phyloP scores from a whole-genome alignment of 306 rosid species.

The Malus sieversii region DNA sequence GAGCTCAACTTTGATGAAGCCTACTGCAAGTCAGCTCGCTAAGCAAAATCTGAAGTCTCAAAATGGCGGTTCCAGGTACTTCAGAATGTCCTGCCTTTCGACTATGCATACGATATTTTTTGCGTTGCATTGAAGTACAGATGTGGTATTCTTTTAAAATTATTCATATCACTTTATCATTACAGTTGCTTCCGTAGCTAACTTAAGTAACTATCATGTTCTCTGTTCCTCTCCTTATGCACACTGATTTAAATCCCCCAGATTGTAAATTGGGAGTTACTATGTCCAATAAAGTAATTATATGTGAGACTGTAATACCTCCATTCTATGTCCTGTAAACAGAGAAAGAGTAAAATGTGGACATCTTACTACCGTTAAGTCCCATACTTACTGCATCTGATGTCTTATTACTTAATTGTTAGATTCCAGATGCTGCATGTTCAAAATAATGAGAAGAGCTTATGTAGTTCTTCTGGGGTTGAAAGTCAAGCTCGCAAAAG shows the following conservation, averaged over 20 bases:
- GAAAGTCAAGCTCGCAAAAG: constrained; percentile 86
- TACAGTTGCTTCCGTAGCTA: not conserved
- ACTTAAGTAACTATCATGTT: not conserved
- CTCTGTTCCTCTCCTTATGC: not conserved
- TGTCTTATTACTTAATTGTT: constrained; percentile 12
- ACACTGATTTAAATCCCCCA: not conserved
- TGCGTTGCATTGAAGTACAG: not conserved
- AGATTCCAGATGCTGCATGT: constrained; percentile 54
- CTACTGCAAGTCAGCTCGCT: constrained; percentile 94
- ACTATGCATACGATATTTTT: not conserved
- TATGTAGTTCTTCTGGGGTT: constrained; percentile 39
- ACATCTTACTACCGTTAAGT: not conserved
- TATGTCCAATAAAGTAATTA: not conserved
- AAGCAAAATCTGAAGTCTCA: constrained; percentile 50
- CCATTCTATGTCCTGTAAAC: constrained; percentile 5
- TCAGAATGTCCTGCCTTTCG: constrained; percentile 5
- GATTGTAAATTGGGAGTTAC: not conserved
- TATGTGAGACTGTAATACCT: not conserved
- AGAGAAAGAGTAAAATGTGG: not conserved
- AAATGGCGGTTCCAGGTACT: constrained; percentile 55
- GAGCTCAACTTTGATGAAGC: constrained; percentile 86
- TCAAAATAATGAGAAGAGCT: constrained; percentile 45
- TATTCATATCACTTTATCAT: not conserved
- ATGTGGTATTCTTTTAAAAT: not conserved
- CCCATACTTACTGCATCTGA: not conserved